These are phyloP conservation scores for Gossypium rotundifolium DNA, from an alignment of 345 rosid species.

Conservation along the genomic window DNA sequence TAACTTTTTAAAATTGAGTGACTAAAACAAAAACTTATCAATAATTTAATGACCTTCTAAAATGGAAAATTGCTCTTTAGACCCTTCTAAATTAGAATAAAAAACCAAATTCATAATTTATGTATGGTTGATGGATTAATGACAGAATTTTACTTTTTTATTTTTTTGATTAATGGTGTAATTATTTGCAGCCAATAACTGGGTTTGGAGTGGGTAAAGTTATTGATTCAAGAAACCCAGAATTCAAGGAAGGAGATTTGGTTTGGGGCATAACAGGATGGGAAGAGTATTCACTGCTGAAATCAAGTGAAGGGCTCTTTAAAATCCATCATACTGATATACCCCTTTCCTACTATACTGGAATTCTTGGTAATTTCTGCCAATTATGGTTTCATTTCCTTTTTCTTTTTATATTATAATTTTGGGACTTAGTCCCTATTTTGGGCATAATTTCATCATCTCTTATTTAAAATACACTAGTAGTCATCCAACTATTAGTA, in stretches of 20 bases:
- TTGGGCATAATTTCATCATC: no score
- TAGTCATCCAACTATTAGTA: no score
- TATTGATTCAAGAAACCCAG: slow-evolving; percentile 42
- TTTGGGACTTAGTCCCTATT: neutral
- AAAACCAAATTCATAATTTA: no score
- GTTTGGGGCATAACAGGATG: slow-evolving; percentile 58
- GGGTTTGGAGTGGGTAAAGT: slow-evolving; percentile 61
- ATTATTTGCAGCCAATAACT: slow-evolving; percentile 35
- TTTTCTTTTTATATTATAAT: neutral
- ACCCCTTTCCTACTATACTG: slow-evolving; percentile 57
- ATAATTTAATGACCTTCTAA: no score
- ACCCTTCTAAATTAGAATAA: no score
- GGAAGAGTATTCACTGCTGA: slow-evolving; percentile 56
- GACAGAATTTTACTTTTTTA: no score
- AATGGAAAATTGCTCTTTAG: no score
- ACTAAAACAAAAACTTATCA: no score
- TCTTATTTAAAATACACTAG: no score
- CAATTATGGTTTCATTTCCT: neutral
- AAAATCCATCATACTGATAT: slow-evolving; percentile 46
- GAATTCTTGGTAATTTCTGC: slow-evolving; percentile 46
- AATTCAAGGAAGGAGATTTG: slow-evolving; percentile 46
- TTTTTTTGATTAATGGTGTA: neutral
- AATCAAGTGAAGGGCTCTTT: slow-evolving; percentile 23
- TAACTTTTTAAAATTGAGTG: no score
- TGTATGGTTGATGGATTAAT: no score